phyloP scores from a whole-genome alignment of 2,329 filamentous ascomycete species.

The Ceratocystis huliohia region DNA sequence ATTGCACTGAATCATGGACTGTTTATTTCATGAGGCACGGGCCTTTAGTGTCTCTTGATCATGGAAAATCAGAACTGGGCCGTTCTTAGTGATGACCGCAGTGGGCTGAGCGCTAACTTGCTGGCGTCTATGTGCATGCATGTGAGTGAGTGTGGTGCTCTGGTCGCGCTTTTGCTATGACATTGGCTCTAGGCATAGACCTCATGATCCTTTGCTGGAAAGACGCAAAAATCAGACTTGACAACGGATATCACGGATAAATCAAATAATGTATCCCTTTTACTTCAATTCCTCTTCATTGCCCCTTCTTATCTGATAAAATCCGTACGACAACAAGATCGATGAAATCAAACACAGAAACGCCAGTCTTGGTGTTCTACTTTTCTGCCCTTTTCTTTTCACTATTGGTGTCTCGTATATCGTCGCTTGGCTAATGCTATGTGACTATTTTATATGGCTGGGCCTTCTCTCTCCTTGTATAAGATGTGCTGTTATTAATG shows the following conservation, averaged over 20 bases:
- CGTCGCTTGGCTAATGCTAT: not conserved
- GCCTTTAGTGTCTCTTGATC: not conserved
- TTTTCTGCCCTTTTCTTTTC: too few relatives aligned
- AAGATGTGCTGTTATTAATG: too few relatives aligned
- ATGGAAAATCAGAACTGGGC: too few relatives aligned
- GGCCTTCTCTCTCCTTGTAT: not conserved
- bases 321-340: not conserved
- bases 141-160: not conserved
- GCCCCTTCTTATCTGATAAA: not conserved
- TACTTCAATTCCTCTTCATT: not conserved
- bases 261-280: not conserved
- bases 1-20: too few relatives aligned
- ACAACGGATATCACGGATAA: too few relatives aligned
- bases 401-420: not conserved
- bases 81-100: too few relatives aligned
- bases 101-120: too few relatives aligned
- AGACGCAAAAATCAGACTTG: too few relatives aligned
- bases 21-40: not conserved
- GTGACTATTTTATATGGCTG: not conserved
- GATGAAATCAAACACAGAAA: not conserved
- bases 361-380: not conserved
- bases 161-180: not conserved
- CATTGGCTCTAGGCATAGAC: too few relatives aligned
- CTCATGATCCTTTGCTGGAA: too few relatives aligned
- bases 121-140: too few relatives aligned